Evolutionary conservation across 106 monocot genomes (phyloP).

Genomic region (Cymbidium sinense): DNA sequence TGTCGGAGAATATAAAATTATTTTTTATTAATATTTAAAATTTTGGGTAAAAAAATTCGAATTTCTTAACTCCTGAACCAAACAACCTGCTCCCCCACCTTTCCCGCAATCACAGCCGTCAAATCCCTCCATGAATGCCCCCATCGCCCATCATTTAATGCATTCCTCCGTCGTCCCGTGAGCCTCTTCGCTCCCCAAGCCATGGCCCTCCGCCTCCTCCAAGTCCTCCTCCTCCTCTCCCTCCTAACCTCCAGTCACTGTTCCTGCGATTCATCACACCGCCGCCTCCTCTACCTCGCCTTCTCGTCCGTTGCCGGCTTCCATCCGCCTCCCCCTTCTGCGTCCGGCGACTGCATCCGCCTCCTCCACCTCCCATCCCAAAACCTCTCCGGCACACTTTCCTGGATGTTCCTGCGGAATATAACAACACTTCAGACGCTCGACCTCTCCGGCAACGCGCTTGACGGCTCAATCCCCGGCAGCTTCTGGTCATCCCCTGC

Average conservation of each 20-base stretch:
- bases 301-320: constrained; percentile 36
- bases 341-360: constrained; percentile 9
- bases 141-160: constrained; percentile 3
- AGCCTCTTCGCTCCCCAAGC: not conserved
- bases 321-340: not conserved
- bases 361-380: constrained; percentile 37
- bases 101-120: constrained; percentile 4
- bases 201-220: constrained; percentile 2
- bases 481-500: constrained; percentile 50
- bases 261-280: constrained; percentile 25
- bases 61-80: not conserved
- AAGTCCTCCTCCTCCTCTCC: constrained; percentile 14
- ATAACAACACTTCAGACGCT: constrained; percentile 43
- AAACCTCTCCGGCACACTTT: constrained; percentile 65
- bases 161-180: not conserved
- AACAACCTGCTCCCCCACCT: constrained; percentile 1
- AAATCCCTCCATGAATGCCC: not conserved
- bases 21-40: too few relatives aligned
- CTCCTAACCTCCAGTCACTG: constrained; percentile 1
- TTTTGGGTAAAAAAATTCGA: too few relatives aligned
- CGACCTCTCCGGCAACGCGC: constrained; percentile 68
- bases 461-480: constrained; percentile 60
- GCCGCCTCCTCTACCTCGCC: constrained; percentile 25
- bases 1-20: too few relatives aligned
- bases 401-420: constrained; percentile 51